Base-by-base conservation (phyloP, 768 basidiomycete species). In the Tephrocybe sp. region DNA sequence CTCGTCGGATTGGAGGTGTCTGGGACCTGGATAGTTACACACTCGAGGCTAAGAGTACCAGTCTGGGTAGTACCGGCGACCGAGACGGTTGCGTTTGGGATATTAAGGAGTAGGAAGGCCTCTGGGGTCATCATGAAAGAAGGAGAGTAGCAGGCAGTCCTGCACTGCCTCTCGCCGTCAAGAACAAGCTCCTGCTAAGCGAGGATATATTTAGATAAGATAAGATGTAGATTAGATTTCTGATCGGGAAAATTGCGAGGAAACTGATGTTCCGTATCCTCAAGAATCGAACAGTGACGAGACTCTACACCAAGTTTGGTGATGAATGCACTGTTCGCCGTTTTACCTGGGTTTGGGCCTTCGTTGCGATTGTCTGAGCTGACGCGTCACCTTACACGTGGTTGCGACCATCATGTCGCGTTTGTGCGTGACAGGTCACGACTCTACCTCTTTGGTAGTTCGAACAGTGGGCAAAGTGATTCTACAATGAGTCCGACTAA, bases 41-140 rank as follows among this genome's bases (percentile, higher is more conserved):
- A 88, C 65, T 88, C 79, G 42, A 89, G 71, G 23, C 72, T 72
- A 51, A 84, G 74, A 15, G 59, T 53, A 21, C 85, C 85, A 9
- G 68, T 65, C 30, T 77, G 68, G 46, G 58, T 62, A 17, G 40
- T 51, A 11, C 64, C 67, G 2, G 64, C 58, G 1, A 68, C 65
- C 0, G 65, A 61, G 15, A 86, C 60, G 1, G 70, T 70, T n/a
- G 75, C 74, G 51, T 78, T 69, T 2, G 75, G 72, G 10, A 88
- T 68, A 8, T 67, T 77, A 44, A 86, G 67, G 18, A 88, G 75
- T 20, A 77, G 62, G 63, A 84, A 85, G 1, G 78, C 82, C 51
- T 84, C 76, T 25, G 50, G 55, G 12, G 23, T 43, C 23, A 47
- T 38, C 62, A 62, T 60, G 42, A 40, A 38, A 33, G 48, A 23